Evolutionary conservation across 2,329 filamentous ascomycete species (phyloP), one percentile per base, ranked within the genome.

Genomic region (Leptographium galeiforme): DNA sequence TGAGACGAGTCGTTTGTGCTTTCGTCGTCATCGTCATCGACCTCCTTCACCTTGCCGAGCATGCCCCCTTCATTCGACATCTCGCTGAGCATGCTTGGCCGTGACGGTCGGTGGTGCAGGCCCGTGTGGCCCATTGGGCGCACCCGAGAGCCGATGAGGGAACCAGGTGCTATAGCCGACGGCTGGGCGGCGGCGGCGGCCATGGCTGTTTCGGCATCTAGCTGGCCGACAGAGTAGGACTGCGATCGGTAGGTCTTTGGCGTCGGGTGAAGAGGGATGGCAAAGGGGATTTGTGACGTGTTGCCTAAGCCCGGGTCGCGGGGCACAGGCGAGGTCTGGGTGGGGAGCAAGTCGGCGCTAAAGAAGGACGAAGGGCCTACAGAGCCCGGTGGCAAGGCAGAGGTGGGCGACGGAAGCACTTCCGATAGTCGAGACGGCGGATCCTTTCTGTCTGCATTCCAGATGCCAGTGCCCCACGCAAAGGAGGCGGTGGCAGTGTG

Each of bases 201-300:
- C 50, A 56, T 39, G 13, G 53, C 34, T 0, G 69, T 69, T 55
- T 91, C 87, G 1, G 83, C 78, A 52, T 95, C 89, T 56, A 89
- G 74, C 65, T 96, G 90, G 6, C 90, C 90, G 48, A 95, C 91
- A 0, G 91, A 97, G 67, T 97, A 97, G 6, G 93, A 97, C 67
- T 96, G 89, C 7, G 93, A 98, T 45, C 93, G 84, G 62, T 95
- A 93, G 1, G 88, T 89, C 68, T 97, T 97, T 2, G 87, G 87
- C 0, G 88, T 93, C 1, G 91, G 89, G 58, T 95, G 87, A 19
- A 95, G 74, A 5, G 89, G 89, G 59, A 95, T 94, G 8, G 87
- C 78, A 62, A 95, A 95, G 1, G 89, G 87, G 52, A 95, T 86
- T 57, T 91, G 81, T 60, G 75, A 68, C 57, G 78, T 83, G 44